Percentiles rank a stretch among this genome's conserved stretches.
Conservation (phyloP, 2,329 filamentous ascomycete genomes). For the Clarireedia hainanense region DNA sequence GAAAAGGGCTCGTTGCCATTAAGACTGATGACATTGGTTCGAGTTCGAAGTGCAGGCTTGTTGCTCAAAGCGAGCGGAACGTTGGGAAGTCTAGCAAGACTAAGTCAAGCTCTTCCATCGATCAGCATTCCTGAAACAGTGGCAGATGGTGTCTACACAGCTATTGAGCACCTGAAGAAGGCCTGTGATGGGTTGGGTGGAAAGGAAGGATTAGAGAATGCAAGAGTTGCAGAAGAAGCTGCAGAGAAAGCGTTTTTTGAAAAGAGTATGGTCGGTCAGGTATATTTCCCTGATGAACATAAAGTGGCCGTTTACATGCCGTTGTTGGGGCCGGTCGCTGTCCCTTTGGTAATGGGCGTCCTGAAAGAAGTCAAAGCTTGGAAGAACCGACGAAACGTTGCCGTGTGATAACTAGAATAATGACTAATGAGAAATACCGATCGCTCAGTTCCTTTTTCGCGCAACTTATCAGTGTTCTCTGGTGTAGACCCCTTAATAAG, state of each 20-base stretch:
- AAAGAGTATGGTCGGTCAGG: conserved; percentile 96
- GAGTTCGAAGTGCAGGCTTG: conserved; percentile 79
- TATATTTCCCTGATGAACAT: conserved; percentile 98
- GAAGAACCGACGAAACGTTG: conserved; percentile 23
- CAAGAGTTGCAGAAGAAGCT: conserved; percentile 76
- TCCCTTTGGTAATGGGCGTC: conserved; percentile 77
- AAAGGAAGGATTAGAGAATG: conserved; percentile 65
- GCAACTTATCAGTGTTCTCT: too few species aligned
- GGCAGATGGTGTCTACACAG: conserved; percentile 73
- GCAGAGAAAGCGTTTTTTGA: conserved; percentile 96
- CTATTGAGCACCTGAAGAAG: conserved; percentile 67
- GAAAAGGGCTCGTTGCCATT: conserved; percentile 76
- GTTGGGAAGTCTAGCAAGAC: conserved; percentile 81
- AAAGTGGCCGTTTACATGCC: conserved; percentile 96
- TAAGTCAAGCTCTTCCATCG: conserved; percentile 74
- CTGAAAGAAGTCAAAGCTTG: conserved; percentile 66
- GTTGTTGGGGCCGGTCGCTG: conserved; percentile 79
- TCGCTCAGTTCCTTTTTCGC: not conserved
- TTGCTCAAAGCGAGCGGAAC: conserved; percentile 87
- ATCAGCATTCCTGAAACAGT: conserved; percentile 88
- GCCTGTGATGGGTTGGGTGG: conserved; percentile 66
- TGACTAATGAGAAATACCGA: not conserved
- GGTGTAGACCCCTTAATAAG: too few species aligned
- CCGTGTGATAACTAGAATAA: conserved; percentile 3
- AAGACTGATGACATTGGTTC: conserved; percentile 72